Evolutionary conservation across 164 flowering plant species (phyloP), one percentile per base, ranked within the genome.

Genomic region (Nymphaea thermarum): DNA sequence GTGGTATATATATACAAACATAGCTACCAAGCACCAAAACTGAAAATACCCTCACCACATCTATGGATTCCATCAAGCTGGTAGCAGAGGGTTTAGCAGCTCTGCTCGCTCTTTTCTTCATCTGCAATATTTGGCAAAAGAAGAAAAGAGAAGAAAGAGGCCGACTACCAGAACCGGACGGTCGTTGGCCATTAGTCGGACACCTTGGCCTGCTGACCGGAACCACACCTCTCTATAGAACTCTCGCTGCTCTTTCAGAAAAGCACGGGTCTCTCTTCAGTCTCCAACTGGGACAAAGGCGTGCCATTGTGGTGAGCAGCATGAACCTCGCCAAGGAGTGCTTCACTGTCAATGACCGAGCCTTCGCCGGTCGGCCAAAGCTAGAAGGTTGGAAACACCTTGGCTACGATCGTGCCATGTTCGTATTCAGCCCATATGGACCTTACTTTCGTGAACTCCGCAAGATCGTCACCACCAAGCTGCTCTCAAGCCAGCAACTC

Each of bases 381-480:
- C 2, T n/a, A 15, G 18, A 42, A 5, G 77, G 74, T 15, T 4
- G 14, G 1, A 60, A 74, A 57, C 51, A 15, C 51, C n/a, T 79
- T 70, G 70, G 53, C 64, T 73, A 76, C 60, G 62, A 76, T 63
- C 16, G 44, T 60, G 71, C 71, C 65, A 15, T 70, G 63, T 68
- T 79, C 1, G 76, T 64, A 1, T 57, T 77, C 55, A 43, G 67
- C 51, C 73, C 73, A 3, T 79, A 79, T 45, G 76, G 76, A 0
- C 47, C 77, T 4, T 73, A 81, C 43, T 76, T 74, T 77, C 72
- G 74, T 59, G 80, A 73, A 60, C 6, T 71, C 60, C 67, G 72
- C n/a, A 78, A 75, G 68, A 70, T 78, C 2, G 68, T 66, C 57
- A 67, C 68, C 0, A 60, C 72, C 3, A 65, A 78, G 44, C 76